Evolutionary conservation across 805 yeast genomes (phyloP), one percentile per base, ranked within the genome.

Genomic region (Maudiozyma serrabonitensis): DNA sequence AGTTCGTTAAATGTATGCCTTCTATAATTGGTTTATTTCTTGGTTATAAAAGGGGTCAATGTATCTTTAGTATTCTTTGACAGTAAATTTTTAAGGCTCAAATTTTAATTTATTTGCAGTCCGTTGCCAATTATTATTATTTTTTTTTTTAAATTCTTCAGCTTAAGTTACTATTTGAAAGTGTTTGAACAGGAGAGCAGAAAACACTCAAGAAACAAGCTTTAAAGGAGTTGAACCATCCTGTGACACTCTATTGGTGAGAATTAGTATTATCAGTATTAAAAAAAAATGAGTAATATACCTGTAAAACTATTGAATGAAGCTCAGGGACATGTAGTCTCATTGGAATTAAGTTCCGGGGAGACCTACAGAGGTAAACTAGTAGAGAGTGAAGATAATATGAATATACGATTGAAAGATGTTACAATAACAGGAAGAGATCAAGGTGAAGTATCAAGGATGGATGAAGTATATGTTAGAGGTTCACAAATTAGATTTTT

Each of bases 401-500:
- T 91, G 98, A 91, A 91, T 63, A 80, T 91, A 25, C 95, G 90
- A 52, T 67, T 91, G 46, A 72, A 79, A 54, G 95, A 91, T 62
- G 95, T 85, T 40, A 79, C 84, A 1, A 81, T 85, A 45, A 90
- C 96, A 0, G 78, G 81, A 26, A 70, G 81, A 42, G 84, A 87
- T 47, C 96, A 96, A 4, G 38, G 39, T 4, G 73, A 75, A 44
- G 84, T 85, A 3, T 73, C 84, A 1, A 84, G 83, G 56, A 75
- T 87, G 74, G 88, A 85, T 54, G 87, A 84, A 58, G 95, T 89
- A 3, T 90, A 87, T 64, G 80, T 91, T 3, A 78, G 99, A 58
- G 99, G 99, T 1, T 87, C 96, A 0, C 90, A 86, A 68, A 80
- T 91, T 23, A 78, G 89, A 52, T 84, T 88, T 66, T 76, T 93